Evolutionary conservation across 139 green algal genomes (phyloP), one percentile per base, ranked within the genome.

Genomic region (Chlamydomonas sphaeroides): DNA sequence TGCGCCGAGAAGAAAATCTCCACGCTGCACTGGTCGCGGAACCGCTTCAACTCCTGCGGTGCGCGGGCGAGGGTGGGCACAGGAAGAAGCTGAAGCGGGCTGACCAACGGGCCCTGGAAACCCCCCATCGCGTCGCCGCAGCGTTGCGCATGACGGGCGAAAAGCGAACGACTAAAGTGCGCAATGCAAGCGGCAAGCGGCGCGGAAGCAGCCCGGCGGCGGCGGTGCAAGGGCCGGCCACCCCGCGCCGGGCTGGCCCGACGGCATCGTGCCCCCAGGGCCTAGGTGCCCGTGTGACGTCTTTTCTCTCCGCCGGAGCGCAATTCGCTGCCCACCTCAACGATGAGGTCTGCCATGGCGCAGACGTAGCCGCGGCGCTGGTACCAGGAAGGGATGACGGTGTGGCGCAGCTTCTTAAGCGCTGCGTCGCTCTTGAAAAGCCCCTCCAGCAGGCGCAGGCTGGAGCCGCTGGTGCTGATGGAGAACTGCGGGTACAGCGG

Each of bases 401-500:
- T 98, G 91, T 99, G 96, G 78, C 90, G 84, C 17, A 97, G 85
- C 30, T 79, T 41, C 10, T 77, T 48, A 39, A 96, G 84, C 32
- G 71, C 67, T 0, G 65, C 79, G 80, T 96, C 92, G 21, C 48
- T 86, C 68, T 92, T 92, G 61, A 97, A 91, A 36, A 98, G 79
- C 11, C 89, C 41, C 87, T 99, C 96, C 66, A 99, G 85, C 56
- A 99, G 89, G 30, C 97, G 93, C 48, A 99, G 90, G 80, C 79
- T 94, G 65, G 94, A 98, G 36, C 97, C 97, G 14, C 68, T 92
- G 61, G 97, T 99, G 49, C 91, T 96, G 71, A 99, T 98, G 69
- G 91, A 97, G 87, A 99, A 99, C 86, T 98, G 96, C 2, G 96
- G 96, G 86, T 98, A 98, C 45, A 99, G 89, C 35, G 97, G 97